Evolutionary conservation across 2,329 filamentous ascomycete species (phyloP).

Genomic region (Penicillium sp.): DNA sequence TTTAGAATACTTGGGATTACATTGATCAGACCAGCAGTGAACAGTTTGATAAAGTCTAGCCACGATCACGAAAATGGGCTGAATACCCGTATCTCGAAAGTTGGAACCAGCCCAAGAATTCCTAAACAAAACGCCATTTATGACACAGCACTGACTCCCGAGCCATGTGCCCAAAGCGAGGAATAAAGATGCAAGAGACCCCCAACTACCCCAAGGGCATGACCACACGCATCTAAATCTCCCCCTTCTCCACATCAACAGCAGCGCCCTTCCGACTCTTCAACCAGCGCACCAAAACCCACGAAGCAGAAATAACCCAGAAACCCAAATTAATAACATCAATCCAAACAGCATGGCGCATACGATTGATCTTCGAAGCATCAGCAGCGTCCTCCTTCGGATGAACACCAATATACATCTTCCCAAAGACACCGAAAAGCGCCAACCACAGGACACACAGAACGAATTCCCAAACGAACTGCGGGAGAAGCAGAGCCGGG

Average conservation of each 20-base stretch:
- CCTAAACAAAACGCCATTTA: too few relatives aligned
- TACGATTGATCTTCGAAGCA: conserved; percentile 58
- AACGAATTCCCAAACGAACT: conserved; percentile 70
- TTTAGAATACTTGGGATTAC: too few relatives aligned
- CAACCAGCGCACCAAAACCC: conserved; percentile 39
- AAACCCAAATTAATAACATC: conserved; percentile 73
- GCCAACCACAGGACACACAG: conserved; percentile 78
- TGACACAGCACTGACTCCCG: too few relatives aligned
- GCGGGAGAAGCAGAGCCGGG: conserved; percentile 38
- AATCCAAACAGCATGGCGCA: conserved; percentile 87
- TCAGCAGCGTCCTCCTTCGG: conserved; percentile 30
- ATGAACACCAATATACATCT: conserved; percentile 73
- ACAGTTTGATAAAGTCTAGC: too few relatives aligned
- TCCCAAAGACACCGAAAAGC: conserved; percentile 81
- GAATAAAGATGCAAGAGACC: not conserved
- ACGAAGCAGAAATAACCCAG: conserved; percentile 66
- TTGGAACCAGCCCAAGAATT: too few relatives aligned
- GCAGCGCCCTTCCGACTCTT: conserved; percentile 23
- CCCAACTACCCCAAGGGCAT: not conserved
- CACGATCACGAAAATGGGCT: too few relatives aligned
- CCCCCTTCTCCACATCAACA: conserved; percentile 22
- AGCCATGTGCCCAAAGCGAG: not conserved
- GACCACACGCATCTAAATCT: not conserved
- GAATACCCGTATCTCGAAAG: too few relatives aligned
- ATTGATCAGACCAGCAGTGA: too few relatives aligned